Evolutionary conservation across 179 eudicot species (phyloP), one percentile per base, ranked within the genome.

Genomic region (Beta corolliflora): DNA sequence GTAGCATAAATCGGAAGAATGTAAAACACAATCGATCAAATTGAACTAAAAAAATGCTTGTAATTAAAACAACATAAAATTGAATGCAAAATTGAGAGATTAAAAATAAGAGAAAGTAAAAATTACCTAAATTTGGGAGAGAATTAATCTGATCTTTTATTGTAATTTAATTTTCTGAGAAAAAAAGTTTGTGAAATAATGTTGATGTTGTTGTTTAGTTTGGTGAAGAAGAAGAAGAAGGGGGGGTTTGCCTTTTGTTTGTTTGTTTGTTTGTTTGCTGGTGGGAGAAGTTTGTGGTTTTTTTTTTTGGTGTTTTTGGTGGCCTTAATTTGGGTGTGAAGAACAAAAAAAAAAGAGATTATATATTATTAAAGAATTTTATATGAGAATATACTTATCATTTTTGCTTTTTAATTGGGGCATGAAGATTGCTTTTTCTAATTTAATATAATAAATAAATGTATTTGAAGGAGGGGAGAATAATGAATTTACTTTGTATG

Each of bases 401-500:
- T 76, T 75, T 50, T 83, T 76, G 78, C 78, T 84, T 84, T 76
- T 76, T 54, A 45, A 55, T 61, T 29, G 65, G 83, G 70, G 78
- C 3, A 55, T 72, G 68, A 12, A 46, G 70, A 7, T 44, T 29
- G 15, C 36, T 65, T 45, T 55, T 29, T 55, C 55, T 41, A 48
- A 48, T 56, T 68, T 15, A 21, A 45, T 73, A 66, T 73, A 52
- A 15, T 16, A 53, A 52, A 61, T 73, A 61, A 36, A 36, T 36
- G 65, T 65, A 45, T 58, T 41, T 64, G 46, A 66, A 36, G 21
- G 63, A 64, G 19, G 14, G 41, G 60, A 19, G 19, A 36, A 36
- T 36, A 36, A 36, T 36, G n/a, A 44, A n/a, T 52, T 73, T 73
- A 63, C 41, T 56, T 66, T 73, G 73, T 31, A 59, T 45, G 73